Evolutionary conservation across 306 rosid species (phyloP).

Genomic region (Oemleria cerasiformis): DNA sequence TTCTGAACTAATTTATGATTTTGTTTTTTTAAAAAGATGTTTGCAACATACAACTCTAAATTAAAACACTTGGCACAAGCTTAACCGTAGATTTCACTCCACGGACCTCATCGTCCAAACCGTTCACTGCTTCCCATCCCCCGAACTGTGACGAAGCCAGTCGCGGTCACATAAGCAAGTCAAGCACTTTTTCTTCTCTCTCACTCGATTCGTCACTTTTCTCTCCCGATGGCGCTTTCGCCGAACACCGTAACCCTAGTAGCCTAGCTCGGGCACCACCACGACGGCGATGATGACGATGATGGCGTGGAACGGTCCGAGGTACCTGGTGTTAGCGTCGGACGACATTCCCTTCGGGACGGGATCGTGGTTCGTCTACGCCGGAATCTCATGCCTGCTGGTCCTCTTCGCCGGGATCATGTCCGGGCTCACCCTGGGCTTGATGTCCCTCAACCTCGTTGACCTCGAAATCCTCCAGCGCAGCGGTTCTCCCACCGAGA

Average conservation of each 20-base stretch:
- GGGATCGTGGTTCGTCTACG: slow-evolving; percentile 63
- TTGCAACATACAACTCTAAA: no score
- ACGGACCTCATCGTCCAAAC: neutral
- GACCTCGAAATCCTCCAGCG: slow-evolving; percentile 85
- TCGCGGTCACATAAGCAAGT: neutral
- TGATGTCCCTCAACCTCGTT: slow-evolving; percentile 73
- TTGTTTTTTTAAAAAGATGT: no score
- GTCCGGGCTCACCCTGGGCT: slow-evolving; percentile 88
- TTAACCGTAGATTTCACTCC: neutral
- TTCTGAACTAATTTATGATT: no score
- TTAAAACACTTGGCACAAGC: no score
- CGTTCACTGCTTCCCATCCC: neutral
- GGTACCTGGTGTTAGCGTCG: slow-evolving; percentile 35
- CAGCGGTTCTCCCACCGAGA: slow-evolving; percentile 59
- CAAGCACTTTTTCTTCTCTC: neutral
- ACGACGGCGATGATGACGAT: neutral
- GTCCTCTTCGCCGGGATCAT: slow-evolving; percentile 87
- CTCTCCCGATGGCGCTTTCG: slow-evolving; percentile 19
- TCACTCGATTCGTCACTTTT: neutral
- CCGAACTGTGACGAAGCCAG: neutral
- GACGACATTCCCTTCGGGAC: slow-evolving; percentile 66
- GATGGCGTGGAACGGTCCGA: slow-evolving; percentile 6
- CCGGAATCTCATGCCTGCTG: slow-evolving; percentile 54
- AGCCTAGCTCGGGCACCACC: slow-evolving; percentile 8
- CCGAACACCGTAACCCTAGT: slow-evolving; percentile 12